Evolutionary conservation across 257 asterid species (phyloP).

Genomic region (Lycium ferocissimum): DNA sequence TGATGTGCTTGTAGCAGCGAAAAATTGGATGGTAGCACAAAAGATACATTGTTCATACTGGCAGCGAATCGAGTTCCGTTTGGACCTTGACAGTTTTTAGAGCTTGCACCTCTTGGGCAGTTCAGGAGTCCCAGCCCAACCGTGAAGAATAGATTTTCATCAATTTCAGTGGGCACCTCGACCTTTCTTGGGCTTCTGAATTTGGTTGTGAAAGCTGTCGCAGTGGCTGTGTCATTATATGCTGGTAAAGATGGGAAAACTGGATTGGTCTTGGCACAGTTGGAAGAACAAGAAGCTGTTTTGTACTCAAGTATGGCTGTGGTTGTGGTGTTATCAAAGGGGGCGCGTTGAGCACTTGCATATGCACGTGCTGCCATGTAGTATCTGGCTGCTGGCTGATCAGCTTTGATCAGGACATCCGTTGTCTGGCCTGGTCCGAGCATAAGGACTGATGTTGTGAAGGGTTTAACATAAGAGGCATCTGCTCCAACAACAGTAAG

Average conservation of each 20-base stretch:
- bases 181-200: constrained; percentile 65
- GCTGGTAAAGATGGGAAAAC: constrained; percentile 62
- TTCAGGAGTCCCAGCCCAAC: constrained; percentile 76
- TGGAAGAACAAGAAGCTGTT: constrained; percentile 58
- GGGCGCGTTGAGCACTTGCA: constrained; percentile 82
- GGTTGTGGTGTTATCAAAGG: constrained; percentile 88
- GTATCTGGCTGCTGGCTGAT: constrained; percentile 69
- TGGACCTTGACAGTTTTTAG: constrained; percentile 79
- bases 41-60: constrained; percentile 88
- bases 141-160: constrained; percentile 69
- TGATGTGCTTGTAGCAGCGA: no score
- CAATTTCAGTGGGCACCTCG: constrained; percentile 53
- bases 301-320: constrained; percentile 82
- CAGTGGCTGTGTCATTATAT: constrained; percentile 73
- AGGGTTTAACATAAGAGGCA: constrained; percentile 80
- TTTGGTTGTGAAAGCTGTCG: constrained; percentile 65
- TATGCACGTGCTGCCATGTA: constrained; percentile 88
- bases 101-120: constrained; percentile 61
- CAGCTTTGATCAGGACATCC: constrained; percentile 70
- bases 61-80: constrained; percentile 86
- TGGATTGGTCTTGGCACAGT: constrained; percentile 49
- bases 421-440: constrained; percentile 97
- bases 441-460: constrained; percentile 82
- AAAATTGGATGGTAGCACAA: constrained; percentile 72
- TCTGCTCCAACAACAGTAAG: constrained; percentile 93